Percentiles rank a stretch among this genome's conserved stretches.
These are phyloP conservation scores for Plantago elongata DNA, from an alignment of 257 asterid genomes.

Conservation along the genomic window DNA sequence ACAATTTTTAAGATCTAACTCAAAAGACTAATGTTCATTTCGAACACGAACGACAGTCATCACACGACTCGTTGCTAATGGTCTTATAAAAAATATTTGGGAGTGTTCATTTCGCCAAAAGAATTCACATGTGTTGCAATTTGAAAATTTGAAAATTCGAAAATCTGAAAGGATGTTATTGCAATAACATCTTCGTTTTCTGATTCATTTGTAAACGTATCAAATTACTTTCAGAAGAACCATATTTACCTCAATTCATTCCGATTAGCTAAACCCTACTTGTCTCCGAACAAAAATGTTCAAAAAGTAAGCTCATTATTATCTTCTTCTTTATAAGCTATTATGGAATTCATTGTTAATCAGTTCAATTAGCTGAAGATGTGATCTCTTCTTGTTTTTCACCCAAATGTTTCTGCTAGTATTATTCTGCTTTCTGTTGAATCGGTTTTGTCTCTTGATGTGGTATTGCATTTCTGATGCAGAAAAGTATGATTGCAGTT, in stretches of 20 bases:
- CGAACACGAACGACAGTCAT: too few species aligned
- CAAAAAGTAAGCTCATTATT: conserved; percentile 51
- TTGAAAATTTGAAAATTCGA: neutral
- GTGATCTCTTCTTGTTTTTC: too few species aligned
- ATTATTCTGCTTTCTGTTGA: too few species aligned
- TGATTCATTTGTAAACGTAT: neutral
- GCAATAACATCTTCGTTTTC: neutral
- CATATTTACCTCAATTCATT: neutral
- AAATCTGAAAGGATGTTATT: neutral
- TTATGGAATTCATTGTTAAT: neutral
- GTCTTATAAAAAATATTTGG: too few species aligned
- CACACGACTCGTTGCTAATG: too few species aligned
- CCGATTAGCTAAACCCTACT: conserved; percentile 21
- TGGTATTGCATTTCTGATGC: neutral
- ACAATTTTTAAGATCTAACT: too few species aligned
- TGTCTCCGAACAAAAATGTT: conserved; percentile 43
- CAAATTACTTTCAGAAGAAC: neutral
- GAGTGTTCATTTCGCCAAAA: too few species aligned
- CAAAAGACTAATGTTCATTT: too few species aligned
- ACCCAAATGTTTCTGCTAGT: neutral
- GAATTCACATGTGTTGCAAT: neutral
- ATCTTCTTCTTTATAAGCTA: neutral
- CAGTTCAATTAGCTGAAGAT: too few species aligned
- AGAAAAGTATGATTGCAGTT: neutral
- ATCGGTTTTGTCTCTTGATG: neutral